Evolutionary conservation across 2,329 filamentous ascomycete species (phyloP), one percentile per base, ranked within the genome.

Genomic region (Alternaria consortialis): DNA sequence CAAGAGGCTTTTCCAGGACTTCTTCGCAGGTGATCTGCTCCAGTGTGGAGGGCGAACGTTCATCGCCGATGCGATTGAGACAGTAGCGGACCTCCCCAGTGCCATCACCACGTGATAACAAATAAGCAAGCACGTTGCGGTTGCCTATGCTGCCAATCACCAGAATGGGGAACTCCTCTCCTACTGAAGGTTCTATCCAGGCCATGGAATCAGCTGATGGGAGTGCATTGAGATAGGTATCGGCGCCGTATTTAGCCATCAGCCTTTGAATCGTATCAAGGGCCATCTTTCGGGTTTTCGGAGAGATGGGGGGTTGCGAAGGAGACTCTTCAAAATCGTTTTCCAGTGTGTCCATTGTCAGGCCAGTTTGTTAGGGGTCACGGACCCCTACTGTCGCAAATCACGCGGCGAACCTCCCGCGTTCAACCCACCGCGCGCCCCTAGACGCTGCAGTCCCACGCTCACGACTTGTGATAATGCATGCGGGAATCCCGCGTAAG

Each of bases 71-170:
- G 17, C n/a, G 23, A 36, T 37, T 42, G 17, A 43, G 36, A 50
- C 46, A 57, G 27, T 60, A 65, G 12, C 56, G 55, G 5, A 64
- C 48, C 27, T 64, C 62, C 31, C 47, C 34, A n/a, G 29, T 23
- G 5, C 58, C 64, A 17, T 58, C 58, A 17, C 62, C 55, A 12
- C 43, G 43, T 27, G 40, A 44, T 7, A 44, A 29, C 11, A 64
- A 17, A 31, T 54, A 64, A 15, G 64, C 58, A 36, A 64, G 52
- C 29, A 66, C 43, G 8, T 64, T 50, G 23, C 29, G 32, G 6
- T 39, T 53, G 7, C 57, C 39, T 11, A 32, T 23, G 27, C 17
- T 48, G 3, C 57, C 60, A 25, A 63, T 53, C 6, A 61, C 17
- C 5, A 65, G 53, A 23, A 50, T 54, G 8, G 46, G 46, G 20